Conservation (phyloP, 805 yeast genomes). For the Teunomyces cretensis region DNA sequence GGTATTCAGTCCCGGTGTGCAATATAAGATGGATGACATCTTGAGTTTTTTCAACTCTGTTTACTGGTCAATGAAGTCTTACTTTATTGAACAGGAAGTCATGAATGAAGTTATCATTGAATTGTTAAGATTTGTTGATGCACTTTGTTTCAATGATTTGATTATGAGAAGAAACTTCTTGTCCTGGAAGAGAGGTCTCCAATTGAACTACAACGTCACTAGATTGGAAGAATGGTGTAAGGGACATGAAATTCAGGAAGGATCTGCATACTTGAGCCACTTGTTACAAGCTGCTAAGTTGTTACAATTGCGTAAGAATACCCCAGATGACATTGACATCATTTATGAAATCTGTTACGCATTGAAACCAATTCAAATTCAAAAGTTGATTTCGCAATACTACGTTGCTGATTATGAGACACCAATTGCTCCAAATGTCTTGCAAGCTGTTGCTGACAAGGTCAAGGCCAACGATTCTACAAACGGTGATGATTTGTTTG, state of each 20-base stretch:
- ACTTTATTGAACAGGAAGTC: slow-evolving; percentile 81
- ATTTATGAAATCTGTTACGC: slow-evolving; percentile 94
- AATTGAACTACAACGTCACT: slow-evolving; percentile 93
- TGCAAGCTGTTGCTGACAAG: slow-evolving; percentile 76
- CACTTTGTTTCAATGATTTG: slow-evolving; percentile 91
- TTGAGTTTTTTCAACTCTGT: slow-evolving; percentile 85
- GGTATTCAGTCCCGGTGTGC: slow-evolving; percentile 68
- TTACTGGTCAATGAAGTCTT: slow-evolving; percentile 90
- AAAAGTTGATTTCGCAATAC: slow-evolving; percentile 85
- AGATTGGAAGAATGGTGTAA: slow-evolving; percentile 98
- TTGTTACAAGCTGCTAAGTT: slow-evolving; percentile 90
- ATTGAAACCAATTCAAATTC: slow-evolving; percentile 92
- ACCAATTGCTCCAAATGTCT: slow-evolving; percentile 80
- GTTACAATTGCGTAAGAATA: slow-evolving; percentile 85
- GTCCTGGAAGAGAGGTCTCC: slow-evolving; percentile 97
- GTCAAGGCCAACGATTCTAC: slow-evolving; percentile 62
- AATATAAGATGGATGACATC: slow-evolving; percentile 92
- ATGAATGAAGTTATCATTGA: slow-evolving; percentile 82
- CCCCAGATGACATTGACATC: slow-evolving; percentile 85
- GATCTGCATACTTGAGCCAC: slow-evolving; percentile 79
- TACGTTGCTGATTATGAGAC: slow-evolving; percentile 92
- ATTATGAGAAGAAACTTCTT: slow-evolving; percentile 91
- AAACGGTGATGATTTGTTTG: slow-evolving; percentile 61
- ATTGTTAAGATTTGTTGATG: slow-evolving; percentile 82
- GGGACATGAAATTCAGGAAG: slow-evolving; percentile 86